Percentiles rank a stretch among this genome's conserved stretches.
Evolutionary conservation across 768 basidiomycete genomes (phyloP).

Genomic region (Hypsizygus marmoreus): DNA sequence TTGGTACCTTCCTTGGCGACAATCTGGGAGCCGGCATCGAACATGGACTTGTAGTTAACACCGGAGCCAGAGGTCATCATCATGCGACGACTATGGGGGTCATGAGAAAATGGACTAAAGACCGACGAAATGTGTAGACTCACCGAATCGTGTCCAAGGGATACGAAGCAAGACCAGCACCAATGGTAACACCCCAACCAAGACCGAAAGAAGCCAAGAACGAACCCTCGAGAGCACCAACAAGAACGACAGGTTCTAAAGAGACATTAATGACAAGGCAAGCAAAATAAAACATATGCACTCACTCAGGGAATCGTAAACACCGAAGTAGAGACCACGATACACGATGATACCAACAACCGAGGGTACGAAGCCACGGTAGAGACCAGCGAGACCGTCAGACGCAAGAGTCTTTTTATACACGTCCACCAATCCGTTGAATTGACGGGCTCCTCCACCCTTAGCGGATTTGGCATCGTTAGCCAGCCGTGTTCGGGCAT

Average conservation of each 20-base stretch:
- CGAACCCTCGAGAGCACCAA: constrained; percentile 92
- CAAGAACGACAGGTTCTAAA: constrained; percentile 93
- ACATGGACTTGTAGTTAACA: constrained; percentile 99
- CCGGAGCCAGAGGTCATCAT: constrained; percentile 99
- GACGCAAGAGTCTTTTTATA: constrained; percentile 97
- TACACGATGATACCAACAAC: constrained; percentile 99
- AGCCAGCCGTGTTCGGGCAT: constrained; percentile 98
- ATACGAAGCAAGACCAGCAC: constrained; percentile 98
- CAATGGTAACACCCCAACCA: constrained; percentile 99
- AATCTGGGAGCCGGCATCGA: constrained; percentile 92
- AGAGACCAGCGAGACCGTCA: constrained; percentile 98
- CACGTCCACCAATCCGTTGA: constrained; percentile 97
- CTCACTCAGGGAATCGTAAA: constrained; percentile 91
- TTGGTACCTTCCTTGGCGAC: constrained; percentile 92
- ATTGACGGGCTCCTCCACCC: constrained; percentile 89
- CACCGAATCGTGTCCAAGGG: constrained; percentile 91
- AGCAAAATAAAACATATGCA: constrained; percentile 19
- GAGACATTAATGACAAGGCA: constrained; percentile 23
- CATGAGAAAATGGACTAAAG: constrained; percentile 18
- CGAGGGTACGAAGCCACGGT: constrained; percentile 99
- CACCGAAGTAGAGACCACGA: constrained; percentile 99
- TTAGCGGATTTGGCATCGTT: constrained; percentile 97
- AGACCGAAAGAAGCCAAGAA: constrained; percentile 97
- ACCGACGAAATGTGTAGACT: constrained; percentile 19
- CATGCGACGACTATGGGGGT: constrained; percentile 90